phyloP scores from a whole-genome alignment of 768 basidiomycete genomes.

The Mycena olivaceomarginata region DNA sequence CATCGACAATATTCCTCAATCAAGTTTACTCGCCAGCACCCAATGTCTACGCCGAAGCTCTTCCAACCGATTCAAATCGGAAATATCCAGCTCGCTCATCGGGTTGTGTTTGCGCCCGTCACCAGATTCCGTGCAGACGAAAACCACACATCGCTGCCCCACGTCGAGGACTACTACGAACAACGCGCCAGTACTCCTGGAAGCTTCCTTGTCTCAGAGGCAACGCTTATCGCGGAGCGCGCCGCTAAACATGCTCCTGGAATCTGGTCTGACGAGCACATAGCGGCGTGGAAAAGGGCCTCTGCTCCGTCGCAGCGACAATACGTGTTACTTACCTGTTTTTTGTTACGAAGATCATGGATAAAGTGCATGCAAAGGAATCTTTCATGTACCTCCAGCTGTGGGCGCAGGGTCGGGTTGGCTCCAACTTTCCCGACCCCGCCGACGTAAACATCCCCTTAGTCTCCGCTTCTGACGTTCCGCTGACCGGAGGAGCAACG shows the following conservation, averaged over 20 bases:
- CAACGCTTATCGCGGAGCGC: conserved; percentile 54
- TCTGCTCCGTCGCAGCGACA: background rate
- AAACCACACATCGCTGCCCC: conserved; percentile 54
- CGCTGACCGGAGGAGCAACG: conserved; percentile 28
- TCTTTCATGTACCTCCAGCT: conserved; percentile 67
- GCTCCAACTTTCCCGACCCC: conserved; percentile 47
- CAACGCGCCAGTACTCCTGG: conserved; percentile 53
- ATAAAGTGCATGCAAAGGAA: conserved; percentile 46
- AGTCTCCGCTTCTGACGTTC: conserved; percentile 53
- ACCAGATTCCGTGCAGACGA: conserved; percentile 62
- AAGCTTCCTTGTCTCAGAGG: conserved; percentile 63
- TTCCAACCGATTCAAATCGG: conserved; percentile 48
- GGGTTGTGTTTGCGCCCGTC: conserved; percentile 67
- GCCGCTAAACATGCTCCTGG: conserved; percentile 60
- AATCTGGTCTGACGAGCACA: conserved; percentile 65
- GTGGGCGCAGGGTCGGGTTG: conserved; percentile 67
- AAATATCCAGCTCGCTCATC: conserved; percentile 61
- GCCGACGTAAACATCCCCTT: conserved; percentile 48
- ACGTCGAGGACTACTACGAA: conserved; percentile 52
- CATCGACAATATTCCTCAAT: too few relatives aligned
- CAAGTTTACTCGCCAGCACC: too few relatives aligned
- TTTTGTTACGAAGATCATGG: conserved; percentile 22
- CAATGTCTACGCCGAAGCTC: conserved; percentile 43
- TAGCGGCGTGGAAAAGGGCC: conserved; percentile 66
- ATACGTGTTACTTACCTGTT: background rate